phyloP scores from a whole-genome alignment of 495 filamentous ascomycete genomes.

The Achaetomiella virescens region DNA sequence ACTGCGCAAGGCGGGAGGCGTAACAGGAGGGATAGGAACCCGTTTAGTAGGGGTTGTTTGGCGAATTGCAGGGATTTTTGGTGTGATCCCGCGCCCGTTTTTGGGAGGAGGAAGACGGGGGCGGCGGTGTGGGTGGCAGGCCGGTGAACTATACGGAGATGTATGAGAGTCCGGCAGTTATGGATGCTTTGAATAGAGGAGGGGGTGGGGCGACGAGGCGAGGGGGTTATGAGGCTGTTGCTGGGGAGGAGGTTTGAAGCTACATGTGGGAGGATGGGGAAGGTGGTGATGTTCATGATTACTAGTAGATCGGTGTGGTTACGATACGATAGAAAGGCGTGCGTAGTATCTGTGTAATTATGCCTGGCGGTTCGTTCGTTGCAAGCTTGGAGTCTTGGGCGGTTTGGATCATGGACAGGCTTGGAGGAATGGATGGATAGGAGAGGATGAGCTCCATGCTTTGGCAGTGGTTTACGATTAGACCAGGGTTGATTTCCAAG shows the following conservation, averaged over 20 bases:
- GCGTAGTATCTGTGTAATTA: background rate
- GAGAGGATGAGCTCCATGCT: too few relatives aligned
- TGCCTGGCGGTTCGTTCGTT: too few relatives aligned
- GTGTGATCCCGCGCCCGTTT: constrained; percentile 79
- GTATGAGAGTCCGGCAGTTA: constrained; percentile 75
- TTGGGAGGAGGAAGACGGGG: constrained; percentile 67
- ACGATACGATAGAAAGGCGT: too few relatives aligned
- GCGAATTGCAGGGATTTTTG: constrained; percentile 95
- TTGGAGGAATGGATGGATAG: too few relatives aligned
- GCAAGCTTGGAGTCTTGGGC: too few relatives aligned
- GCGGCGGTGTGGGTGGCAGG: constrained; percentile 70
- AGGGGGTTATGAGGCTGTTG: constrained; percentile 42
- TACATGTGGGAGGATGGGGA: background rate
- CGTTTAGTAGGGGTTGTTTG: constrained; percentile 72
- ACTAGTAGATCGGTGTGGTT: too few relatives aligned
- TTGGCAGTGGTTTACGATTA: too few relatives aligned
- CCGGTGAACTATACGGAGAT: constrained; percentile 78
- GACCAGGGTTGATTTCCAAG: too few relatives aligned
- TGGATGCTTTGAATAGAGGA: constrained; percentile 31
- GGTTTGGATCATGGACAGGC: too few relatives aligned
- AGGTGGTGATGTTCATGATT: background rate
- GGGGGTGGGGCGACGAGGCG: constrained; percentile 23
- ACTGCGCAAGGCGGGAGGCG: constrained; percentile 30
- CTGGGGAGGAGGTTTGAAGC: constrained; percentile 35
- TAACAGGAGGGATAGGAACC: constrained; percentile 59